A percentile compares a stretch with the other conserved stretches of the same genome.
Conservation (phyloP, 495 filamentous ascomycete species). For the Chaetomium cochliodes region DNA sequence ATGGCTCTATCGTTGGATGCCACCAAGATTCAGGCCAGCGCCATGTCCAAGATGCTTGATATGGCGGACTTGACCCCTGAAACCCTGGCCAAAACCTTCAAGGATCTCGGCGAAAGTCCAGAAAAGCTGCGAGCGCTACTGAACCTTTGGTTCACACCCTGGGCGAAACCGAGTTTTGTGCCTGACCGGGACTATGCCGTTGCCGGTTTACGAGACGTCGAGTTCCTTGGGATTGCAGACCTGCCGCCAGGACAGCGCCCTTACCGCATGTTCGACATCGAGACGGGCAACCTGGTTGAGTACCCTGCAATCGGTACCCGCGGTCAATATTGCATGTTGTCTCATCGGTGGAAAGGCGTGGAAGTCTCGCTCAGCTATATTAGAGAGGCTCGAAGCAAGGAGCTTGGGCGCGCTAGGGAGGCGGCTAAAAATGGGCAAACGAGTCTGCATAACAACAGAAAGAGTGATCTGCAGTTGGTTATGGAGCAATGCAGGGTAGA, state of each 20-base stretch:
- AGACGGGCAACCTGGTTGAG: conserved; percentile 43
- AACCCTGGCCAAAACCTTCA: conserved; percentile 25
- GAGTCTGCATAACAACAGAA: neutral
- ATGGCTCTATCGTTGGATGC: neutral
- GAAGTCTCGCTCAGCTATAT: conserved; percentile 45
- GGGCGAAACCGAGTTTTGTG: conserved; percentile 34
- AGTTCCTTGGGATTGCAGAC: conserved; percentile 26
- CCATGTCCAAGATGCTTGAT: conserved; percentile 14
- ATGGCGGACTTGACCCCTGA: conserved; percentile 25
- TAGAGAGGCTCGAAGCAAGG: conserved; percentile 20
- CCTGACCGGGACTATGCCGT: conserved; percentile 22
- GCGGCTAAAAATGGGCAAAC: neutral
- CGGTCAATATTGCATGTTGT: conserved; percentile 48
- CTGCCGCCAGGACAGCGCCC: conserved; percentile 29
- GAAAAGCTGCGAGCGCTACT: conserved; percentile 35
- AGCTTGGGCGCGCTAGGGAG: conserved; percentile 19
- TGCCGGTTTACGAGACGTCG: conserved; percentile 28
- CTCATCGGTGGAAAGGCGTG: conserved; percentile 49
- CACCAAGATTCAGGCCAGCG: neutral
- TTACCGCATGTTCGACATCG: conserved; percentile 47
- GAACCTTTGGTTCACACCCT: conserved; percentile 35
- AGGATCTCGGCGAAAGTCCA: conserved; percentile 29
- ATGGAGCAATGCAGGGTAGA: conserved; percentile 30
- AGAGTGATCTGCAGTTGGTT: conserved; percentile 25
- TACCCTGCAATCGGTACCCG: conserved; percentile 31